Conservation (phyloP, 2,329 filamentous ascomycete species). For the Pseudogymnoascus sp. region DNA sequence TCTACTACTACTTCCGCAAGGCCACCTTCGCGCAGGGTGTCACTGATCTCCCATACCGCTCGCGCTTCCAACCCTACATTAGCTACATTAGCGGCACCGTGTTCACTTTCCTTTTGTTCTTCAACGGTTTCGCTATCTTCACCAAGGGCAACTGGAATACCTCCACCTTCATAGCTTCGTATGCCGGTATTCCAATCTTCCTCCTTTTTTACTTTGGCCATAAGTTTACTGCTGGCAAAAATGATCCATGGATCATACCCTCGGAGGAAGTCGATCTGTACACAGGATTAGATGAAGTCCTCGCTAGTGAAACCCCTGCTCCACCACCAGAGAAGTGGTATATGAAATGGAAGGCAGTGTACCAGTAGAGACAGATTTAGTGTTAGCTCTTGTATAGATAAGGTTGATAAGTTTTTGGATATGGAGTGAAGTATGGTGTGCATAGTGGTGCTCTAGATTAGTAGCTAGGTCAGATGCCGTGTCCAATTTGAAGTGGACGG, state of each 20-base stretch:
- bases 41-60: slow-evolving; percentile 41
- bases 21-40: slow-evolving; percentile 37
- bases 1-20: slow-evolving; percentile 50
- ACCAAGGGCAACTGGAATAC: slow-evolving; percentile 48
- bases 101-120: slow-evolving; percentile 44
- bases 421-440: neutral
- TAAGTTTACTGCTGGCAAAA: neutral
- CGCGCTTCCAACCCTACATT: slow-evolving; percentile 47
- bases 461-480: too few relatives aligned
- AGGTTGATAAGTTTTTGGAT: neutral
- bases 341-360: neutral
- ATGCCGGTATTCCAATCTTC: slow-evolving; percentile 58
- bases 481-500: too few relatives aligned
- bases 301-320: slow-evolving; percentile 19
- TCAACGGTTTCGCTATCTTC: slow-evolving; percentile 59
- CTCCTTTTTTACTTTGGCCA: slow-evolving; percentile 30
- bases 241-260: neutral
- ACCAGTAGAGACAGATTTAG: neutral
- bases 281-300: slow-evolving; percentile 37
- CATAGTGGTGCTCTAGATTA: neutral
- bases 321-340: neutral
- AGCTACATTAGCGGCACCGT: slow-evolving; percentile 43
- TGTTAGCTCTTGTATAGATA: neutral
- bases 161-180: slow-evolving; percentile 50
- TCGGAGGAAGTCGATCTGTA: slow-evolving; percentile 36